Evolutionary conservation across 2,329 filamentous ascomycete species (phyloP), one percentile per base, ranked within the genome.

Genomic region (Coleophoma cylindrospora): DNA sequence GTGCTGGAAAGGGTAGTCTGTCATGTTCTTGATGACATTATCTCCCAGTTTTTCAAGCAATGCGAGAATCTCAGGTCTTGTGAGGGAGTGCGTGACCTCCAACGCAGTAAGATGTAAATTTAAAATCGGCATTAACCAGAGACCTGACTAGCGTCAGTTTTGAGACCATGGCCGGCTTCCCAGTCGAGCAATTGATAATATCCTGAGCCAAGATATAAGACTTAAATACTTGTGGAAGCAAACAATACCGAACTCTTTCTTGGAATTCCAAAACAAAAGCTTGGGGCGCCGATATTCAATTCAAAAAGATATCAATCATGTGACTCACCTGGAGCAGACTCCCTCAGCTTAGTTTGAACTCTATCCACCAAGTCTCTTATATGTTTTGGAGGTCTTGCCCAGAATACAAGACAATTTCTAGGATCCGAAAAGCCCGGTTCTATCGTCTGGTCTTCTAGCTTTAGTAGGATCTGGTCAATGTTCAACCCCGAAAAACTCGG

Each of bases 101-200:
- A 96, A 75, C 1, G 83, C 80, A 0, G 92, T 97, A 70, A 95
- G 81, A 68, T 97, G 92, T 63, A 96, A 84, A 52, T 80, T 79
- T 48, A 86, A 74, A 10, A 76, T 69, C 0, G 91, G 90, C 87
- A 95, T 95, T 40, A 92, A 75, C 92, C 92, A 97, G 22, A 95
- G 70, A 56, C 77, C 89, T 91, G 57, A 38, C 13, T 14, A 15
- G 11, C 45, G 43, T 55, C 50, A 52, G 51, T 51, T 11, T 27
- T 27, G 27, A 27, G 6, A 27, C 27, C 27, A 27, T 27, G 27
- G 2, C 27, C 9, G 27, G 27, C 7, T 27, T 27, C 27, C 27
- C 4, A 27, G 9, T 19, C 27, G 9, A 27, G 4, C 6, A 27
- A 27, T 27, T 27, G 27, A 6, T 10, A 27, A 10, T 8, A 27